Base-by-base conservation (phyloP, 352 stramenopile genomes). In the Saprolegnia diclina region DNA sequence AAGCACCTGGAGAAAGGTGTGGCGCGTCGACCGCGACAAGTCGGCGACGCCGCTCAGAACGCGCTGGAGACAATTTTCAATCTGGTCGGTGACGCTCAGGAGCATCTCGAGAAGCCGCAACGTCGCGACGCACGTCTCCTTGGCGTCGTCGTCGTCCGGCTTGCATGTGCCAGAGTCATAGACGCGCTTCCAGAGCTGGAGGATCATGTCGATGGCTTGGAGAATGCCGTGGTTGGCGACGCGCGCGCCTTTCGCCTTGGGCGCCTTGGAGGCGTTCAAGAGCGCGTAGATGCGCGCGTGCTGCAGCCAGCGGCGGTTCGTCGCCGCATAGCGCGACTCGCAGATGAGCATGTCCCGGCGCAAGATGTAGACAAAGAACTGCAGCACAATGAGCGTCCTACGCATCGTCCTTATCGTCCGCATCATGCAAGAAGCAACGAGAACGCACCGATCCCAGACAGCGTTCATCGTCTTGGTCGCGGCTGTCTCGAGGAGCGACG, bases 281-380 rank as follows among this genome's bases (percentile, higher is more conserved):
- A 93, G 67, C 26, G 67, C 72, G 56, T 85, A 88, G 18, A 93
- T 50, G 1, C 82, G 80, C 44, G 85, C 88, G 16, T 75, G 83
- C 16, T 77, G 74, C 45, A 93, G 72, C 85, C 85, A 92, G 57
- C 91, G 81, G 16, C 80, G 54, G 46, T 71, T 72, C 21, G 76
- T 69, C 4, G 63, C 63, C 10, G 63, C 65, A 71, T 90, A 90
- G 19, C 77, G 77, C 40, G 76, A 71, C 22, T 80, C 78, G 64
- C 82, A 90, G 13, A 79, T 61, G 35, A 78, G 56, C 54, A 90
- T 76, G 72, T 94, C 84, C 61, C 86, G 78, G 64, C 86, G 73
- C 70, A 94, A 87, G 44, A 83, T 92, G 61, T 92, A 92, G 37
- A 89, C 81, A 54, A 83, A 89, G 64, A 94, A 94, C 71, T 91